Evolutionary conservation across 495 filamentous ascomycete genomes (phyloP).

Genomic region (Amniculicola lignicola): DNA sequence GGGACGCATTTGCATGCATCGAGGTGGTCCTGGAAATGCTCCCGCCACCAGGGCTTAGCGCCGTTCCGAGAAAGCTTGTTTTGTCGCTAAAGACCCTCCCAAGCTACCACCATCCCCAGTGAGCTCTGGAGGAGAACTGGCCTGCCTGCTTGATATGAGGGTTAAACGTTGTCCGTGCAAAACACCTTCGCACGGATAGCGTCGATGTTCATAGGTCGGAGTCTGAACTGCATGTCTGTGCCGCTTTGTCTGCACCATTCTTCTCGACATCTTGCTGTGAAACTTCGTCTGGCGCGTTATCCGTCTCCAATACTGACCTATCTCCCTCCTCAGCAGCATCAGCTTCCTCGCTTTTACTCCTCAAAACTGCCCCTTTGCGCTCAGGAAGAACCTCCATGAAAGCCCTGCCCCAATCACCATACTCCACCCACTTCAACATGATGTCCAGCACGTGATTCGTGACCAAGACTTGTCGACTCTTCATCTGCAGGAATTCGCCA

Average conservation of each 20-base stretch:
- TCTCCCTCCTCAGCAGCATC: slow-evolving; percentile 9
- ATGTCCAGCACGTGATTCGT: slow-evolving; percentile 97
- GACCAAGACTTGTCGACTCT: slow-evolving; percentile 73
- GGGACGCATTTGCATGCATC: slow-evolving; percentile 6
- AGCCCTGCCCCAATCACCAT: slow-evolving; percentile 82
- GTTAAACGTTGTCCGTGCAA: too few species aligned
- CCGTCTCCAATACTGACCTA: too few species aligned
- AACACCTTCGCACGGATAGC: too few species aligned
- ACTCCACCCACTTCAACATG: slow-evolving; percentile 87
- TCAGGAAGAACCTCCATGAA: slow-evolving; percentile 84
- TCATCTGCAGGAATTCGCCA: slow-evolving; percentile 86
- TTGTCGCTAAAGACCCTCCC: too few species aligned
- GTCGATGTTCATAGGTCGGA: too few species aligned
- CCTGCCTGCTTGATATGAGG: too few species aligned
- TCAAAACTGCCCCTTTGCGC: slow-evolving; percentile 70
- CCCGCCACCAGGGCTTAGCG: slow-evolving; percentile 18
- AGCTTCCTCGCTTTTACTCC: slow-evolving; percentile 33
- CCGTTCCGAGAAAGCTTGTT: slow-evolving; percentile 27
- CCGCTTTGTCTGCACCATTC: too few species aligned
- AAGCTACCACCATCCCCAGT: too few species aligned
- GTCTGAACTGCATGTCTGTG: too few species aligned
- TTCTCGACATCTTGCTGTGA: too few species aligned
- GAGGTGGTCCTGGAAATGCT: background rate
- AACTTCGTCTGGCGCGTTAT: too few species aligned
- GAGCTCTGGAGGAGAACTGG: too few species aligned